Conservation (phyloP, 257 asterid genomes). For the Plantago elongata region DNA sequence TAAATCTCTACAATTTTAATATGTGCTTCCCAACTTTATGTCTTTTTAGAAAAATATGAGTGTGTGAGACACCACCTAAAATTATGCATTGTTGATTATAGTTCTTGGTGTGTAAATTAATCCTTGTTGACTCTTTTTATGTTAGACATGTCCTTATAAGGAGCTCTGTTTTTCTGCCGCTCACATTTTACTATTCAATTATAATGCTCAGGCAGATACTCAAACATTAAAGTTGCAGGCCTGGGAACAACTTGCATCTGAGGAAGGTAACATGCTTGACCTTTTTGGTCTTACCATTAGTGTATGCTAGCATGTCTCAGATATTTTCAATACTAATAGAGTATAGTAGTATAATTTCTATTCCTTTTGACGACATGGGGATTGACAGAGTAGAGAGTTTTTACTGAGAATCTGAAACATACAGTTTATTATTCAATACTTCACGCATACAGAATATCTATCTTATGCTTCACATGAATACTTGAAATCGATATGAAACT, state of each 20-base stretch:
- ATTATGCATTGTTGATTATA: background rate
- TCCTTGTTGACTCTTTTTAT: background rate
- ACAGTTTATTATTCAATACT: background rate
- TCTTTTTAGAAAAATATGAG: background rate
- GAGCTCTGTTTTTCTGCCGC: slow-evolving; percentile 10
- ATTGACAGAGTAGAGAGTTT: slow-evolving; percentile 4
- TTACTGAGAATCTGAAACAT: slow-evolving; percentile 11
- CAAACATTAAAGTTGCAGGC: slow-evolving; percentile 68
- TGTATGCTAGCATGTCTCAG: slow-evolving; percentile 9
- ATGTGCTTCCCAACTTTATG: background rate
- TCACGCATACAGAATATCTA: background rate
- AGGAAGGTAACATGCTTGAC: slow-evolving; percentile 58
- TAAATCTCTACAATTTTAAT: slow-evolving; percentile 26
- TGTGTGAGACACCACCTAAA: slow-evolving; percentile 1
- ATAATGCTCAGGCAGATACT: slow-evolving; percentile 60
- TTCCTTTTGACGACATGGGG: slow-evolving; percentile 8
- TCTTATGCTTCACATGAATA: slow-evolving; percentile 3
- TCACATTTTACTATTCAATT: slow-evolving; percentile 12
- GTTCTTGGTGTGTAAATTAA: background rate
- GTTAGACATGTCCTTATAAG: background rate
- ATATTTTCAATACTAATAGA: background rate
- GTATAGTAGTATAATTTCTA: background rate
- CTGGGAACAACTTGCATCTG: slow-evolving; percentile 86
- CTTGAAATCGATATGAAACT: slow-evolving; percentile 2
- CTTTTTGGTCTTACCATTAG: slow-evolving; percentile 1